phyloP scores from a whole-genome alignment of 257 asterid genomes.

The Phtheirospermum japonicum region DNA sequence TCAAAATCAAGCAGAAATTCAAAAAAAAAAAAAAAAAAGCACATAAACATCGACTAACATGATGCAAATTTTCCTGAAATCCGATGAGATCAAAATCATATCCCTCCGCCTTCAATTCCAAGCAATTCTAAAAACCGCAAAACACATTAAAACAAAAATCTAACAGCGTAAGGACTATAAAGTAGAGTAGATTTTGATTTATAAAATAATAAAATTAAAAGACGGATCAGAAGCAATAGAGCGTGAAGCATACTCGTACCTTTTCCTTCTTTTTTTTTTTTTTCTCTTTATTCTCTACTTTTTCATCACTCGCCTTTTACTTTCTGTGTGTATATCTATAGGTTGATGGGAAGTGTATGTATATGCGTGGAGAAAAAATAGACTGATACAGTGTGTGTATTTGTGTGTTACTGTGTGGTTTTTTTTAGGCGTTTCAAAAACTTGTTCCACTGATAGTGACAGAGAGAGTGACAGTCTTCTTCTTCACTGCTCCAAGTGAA shows the following conservation, averaged over 20 bases:
- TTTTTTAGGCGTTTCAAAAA: neutral
- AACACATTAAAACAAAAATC: slow-evolving; percentile 13
- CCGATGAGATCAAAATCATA: slow-evolving; percentile 31
- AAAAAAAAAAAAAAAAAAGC: slow-evolving; percentile 2
- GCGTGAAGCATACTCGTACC: slow-evolving; percentile 39
- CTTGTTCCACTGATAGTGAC: slow-evolving; percentile 25
- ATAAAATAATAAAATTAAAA: slow-evolving; percentile 5
- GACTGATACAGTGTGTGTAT: slow-evolving; percentile 20
- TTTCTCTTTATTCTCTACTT: slow-evolving; percentile 32
- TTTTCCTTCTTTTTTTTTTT: too few relatives aligned
- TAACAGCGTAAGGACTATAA: slow-evolving; percentile 23
- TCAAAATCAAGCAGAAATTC: neutral
- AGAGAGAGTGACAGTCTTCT: slow-evolving; percentile 25
- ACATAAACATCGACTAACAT: slow-evolving; percentile 26
- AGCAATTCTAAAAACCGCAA: slow-evolving; percentile 1
- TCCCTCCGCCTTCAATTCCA: slow-evolving; percentile 26
- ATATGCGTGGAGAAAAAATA: slow-evolving; percentile 18
- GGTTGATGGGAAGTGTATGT: slow-evolving; percentile 24
- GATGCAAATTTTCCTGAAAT: slow-evolving; percentile 20
- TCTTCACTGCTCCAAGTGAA: slow-evolving; percentile 25
- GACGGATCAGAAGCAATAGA: slow-evolving; percentile 39
- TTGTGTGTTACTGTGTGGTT: slow-evolving; percentile 18
- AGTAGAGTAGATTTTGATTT: slow-evolving; percentile 21
- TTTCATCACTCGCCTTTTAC: slow-evolving; percentile 32
- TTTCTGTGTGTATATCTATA: slow-evolving; percentile 19